phyloP scores from a whole-genome alignment of 1,139 yeast genomes.

The Kodamaea sp. region DNA sequence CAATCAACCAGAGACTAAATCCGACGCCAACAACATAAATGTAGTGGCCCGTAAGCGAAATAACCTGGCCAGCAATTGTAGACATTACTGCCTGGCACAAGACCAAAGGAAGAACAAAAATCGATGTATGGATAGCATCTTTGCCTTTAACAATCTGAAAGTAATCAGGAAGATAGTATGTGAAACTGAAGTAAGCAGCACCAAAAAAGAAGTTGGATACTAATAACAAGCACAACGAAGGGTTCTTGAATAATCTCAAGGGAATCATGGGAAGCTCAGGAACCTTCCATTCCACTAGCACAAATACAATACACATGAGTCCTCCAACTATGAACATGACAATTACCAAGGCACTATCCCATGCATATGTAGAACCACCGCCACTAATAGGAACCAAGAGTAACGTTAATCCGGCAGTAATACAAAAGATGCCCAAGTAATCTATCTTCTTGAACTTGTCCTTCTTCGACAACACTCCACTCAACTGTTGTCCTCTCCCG shows the following conservation, averaged over 20 bases:
- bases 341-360: slow-evolving; percentile 54
- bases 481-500: slow-evolving; percentile 24
- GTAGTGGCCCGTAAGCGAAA: slow-evolving; percentile 45
- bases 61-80: slow-evolving; percentile 43
- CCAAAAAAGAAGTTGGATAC: slow-evolving; percentile 52
- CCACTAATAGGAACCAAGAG: slow-evolving; percentile 53
- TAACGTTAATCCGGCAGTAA: slow-evolving; percentile 45
- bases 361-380: slow-evolving; percentile 51
- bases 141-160: slow-evolving; percentile 50
- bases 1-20: slow-evolving; percentile 44
- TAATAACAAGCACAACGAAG: slow-evolving; percentile 42
- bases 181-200: slow-evolving; percentile 44
- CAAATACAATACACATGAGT: slow-evolving; percentile 36
- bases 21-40: slow-evolving; percentile 44
- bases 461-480: slow-evolving; percentile 24
- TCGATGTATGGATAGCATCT: slow-evolving; percentile 38
- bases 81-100: slow-evolving; percentile 42
- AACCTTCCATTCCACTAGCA: slow-evolving; percentile 50
- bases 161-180: slow-evolving; percentile 52
- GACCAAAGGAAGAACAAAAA: slow-evolving; percentile 45
- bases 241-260: slow-evolving; percentile 42
- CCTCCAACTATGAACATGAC: slow-evolving; percentile 49
- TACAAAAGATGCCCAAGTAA: slow-evolving; percentile 48
- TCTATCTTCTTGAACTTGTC: slow-evolving; percentile 47
- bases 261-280: slow-evolving; percentile 60